A percentile compares a stretch with the other conserved stretches of the same genome.
Evolutionary conservation across 2,329 filamentous ascomycete species (phyloP).

Genomic region (Stagonosporopsis chrysanthemi): DNA sequence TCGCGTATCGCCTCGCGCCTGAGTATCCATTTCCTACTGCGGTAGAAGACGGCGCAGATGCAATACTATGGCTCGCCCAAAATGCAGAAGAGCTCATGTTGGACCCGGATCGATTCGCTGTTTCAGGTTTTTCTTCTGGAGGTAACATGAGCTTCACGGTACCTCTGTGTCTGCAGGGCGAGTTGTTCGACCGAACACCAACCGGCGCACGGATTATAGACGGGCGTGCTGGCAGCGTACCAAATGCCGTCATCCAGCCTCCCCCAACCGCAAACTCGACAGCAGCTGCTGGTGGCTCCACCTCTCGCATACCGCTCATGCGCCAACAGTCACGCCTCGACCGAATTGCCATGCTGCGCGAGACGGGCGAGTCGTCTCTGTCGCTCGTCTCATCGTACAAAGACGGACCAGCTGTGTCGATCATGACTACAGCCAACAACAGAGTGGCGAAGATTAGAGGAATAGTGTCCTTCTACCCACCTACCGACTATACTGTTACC

Average conservation of each 20-base stretch:
- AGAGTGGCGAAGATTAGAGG: conserved; percentile 59
- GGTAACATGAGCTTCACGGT: conserved; percentile 70
- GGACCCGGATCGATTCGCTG: conserved; percentile 63
- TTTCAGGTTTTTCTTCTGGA: conserved; percentile 69
- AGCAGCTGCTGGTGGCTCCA: conserved; percentile 43
- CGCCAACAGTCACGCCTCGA: conserved; percentile 44
- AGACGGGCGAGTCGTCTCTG: conserved; percentile 45
- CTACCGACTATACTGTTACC: conserved; percentile 67
- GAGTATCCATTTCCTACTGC: conserved; percentile 69
- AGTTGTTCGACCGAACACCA: conserved; percentile 46
- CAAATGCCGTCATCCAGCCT: conserved; percentile 31
- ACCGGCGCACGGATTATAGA: conserved; percentile 41
- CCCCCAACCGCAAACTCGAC: conserved; percentile 20
- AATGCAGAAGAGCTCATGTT: conserved; percentile 64
- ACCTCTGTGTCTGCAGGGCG: conserved; percentile 63
- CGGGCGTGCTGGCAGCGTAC: conserved; percentile 37
- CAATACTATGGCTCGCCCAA: conserved; percentile 64
- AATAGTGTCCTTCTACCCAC: conserved; percentile 68
- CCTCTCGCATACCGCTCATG: conserved; percentile 44
- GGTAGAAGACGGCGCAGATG: conserved; percentile 69
- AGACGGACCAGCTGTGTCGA: conserved; percentile 42
- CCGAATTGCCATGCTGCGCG: conserved; percentile 44
- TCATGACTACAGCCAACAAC: conserved; percentile 46
- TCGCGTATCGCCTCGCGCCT: conserved; percentile 68
- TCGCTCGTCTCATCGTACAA: conserved; percentile 49